Percentiles rank a stretch among this genome's conserved stretches.
These are phyloP conservation scores for Suhomyces yuchorum DNA, from an alignment of 1,139 yeast genomes.

Conservation along the genomic window DNA sequence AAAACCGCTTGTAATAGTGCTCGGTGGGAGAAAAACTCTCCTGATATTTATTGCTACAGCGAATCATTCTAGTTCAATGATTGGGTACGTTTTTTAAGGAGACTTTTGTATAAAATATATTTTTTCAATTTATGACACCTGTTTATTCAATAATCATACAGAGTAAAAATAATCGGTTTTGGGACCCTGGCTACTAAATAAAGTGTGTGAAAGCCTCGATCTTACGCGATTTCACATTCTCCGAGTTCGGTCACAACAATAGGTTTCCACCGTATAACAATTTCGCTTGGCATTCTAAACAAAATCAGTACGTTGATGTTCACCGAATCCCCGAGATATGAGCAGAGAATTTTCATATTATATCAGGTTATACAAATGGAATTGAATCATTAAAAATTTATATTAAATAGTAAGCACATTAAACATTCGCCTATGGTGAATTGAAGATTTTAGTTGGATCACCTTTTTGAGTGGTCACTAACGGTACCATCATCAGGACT, in stretches of 20 bases:
- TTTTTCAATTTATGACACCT: not conserved
- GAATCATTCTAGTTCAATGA: constrained; percentile 26
- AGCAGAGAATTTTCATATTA: no score
- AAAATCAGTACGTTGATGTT: no score
- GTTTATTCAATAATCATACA: no score
- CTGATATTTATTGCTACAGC: constrained; percentile 40
- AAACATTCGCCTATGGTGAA: not conserved
- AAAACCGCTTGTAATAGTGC: constrained; percentile 31
- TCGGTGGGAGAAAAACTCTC: constrained; percentile 28
- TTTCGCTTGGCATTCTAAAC: not conserved
- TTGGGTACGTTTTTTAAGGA: not conserved
- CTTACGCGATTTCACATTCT: not conserved
- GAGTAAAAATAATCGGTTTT: not conserved
- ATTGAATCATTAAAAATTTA: not conserved
- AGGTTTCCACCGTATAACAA: not conserved
- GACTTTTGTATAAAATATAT: not conserved
- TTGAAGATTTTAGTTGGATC: constrained; percentile 3
- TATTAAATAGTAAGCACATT: constrained; percentile 1
- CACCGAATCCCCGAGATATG: not conserved
- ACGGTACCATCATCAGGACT: constrained; percentile 25
- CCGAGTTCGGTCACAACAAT: not conserved
- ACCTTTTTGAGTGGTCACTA: constrained; percentile 24
- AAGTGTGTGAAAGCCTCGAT: not conserved
- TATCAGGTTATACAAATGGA: not conserved
- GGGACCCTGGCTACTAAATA: not conserved